Conservation (phyloP, 2,329 filamentous ascomycete genomes). For the Penicillium sp. region DNA sequence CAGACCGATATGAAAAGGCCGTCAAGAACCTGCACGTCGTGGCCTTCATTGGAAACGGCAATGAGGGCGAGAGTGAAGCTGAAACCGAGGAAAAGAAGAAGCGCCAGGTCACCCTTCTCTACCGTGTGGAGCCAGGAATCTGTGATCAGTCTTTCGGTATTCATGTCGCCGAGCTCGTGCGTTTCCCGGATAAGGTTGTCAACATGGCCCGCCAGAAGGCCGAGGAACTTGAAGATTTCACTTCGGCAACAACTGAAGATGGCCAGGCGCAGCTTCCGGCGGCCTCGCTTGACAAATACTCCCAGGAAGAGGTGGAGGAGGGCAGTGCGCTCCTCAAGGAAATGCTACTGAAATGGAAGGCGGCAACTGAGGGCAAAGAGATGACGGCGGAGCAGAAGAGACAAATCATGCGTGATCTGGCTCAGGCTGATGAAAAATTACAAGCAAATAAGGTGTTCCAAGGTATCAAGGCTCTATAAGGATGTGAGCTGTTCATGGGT, state of each 20-base stretch:
- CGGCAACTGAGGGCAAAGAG: constrained; percentile 59
- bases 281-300: constrained; percentile 53
- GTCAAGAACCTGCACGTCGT: constrained; percentile 95
- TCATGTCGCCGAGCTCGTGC: constrained; percentile 93
- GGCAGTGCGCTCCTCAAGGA: constrained; percentile 83
- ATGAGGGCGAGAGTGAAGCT: constrained; percentile 44
- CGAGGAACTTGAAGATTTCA: constrained; percentile 94
- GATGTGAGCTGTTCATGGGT: constrained; percentile 6
- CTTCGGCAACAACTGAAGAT: constrained; percentile 30
- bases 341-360: constrained; percentile 82
- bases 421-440: constrained; percentile 68
- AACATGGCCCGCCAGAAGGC: constrained; percentile 99
- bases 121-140: constrained; percentile 93
- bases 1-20: constrained; percentile 74
- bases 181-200: constrained; percentile 95
- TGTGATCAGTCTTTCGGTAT: constrained; percentile 98
- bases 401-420: constrained; percentile 73
- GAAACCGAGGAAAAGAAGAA: constrained; percentile 56
- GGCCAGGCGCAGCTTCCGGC: constrained; percentile 41
- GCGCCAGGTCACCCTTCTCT: constrained; percentile 85
- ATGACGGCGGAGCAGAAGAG: constrained; percentile 75
- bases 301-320: constrained; percentile 82
- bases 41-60: constrained; percentile 72
- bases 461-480: constrained; percentile 48
- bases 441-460: constrained; percentile 57